Evolutionary conservation across 345 rosid genomes (phyloP).

Genomic region (Pistacia vera): DNA sequence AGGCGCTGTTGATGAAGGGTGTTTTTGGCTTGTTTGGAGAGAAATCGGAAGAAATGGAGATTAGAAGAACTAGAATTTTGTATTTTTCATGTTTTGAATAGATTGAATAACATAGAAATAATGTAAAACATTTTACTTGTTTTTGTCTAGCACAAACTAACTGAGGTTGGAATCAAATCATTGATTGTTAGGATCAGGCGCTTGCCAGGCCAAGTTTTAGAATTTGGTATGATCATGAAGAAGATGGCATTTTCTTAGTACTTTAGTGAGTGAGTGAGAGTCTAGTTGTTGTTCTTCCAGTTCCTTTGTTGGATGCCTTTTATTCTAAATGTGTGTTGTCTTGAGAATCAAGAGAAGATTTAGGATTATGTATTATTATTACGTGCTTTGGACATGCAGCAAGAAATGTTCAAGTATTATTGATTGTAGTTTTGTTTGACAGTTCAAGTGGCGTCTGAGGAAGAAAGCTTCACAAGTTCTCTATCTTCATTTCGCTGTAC

Average conservation of each 20-base stretch:
- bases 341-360: background rate
- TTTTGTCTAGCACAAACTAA: background rate
- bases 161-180: background rate
- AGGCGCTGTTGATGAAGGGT: background rate
- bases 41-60: background rate
- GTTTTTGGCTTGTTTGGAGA: background rate
- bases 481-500: slow-evolving; percentile 75
- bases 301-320: background rate
- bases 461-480: slow-evolving; percentile 98
- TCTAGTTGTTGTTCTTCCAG: background rate
- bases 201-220: background rate
- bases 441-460: slow-evolving; percentile 83
- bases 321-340: background rate
- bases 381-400: background rate
- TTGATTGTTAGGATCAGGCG: background rate
- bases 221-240: background rate
- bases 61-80: background rate
- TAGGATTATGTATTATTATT: background rate
- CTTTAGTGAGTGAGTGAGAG: background rate
- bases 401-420: background rate
- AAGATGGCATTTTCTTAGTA: background rate
- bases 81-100: background rate
- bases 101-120: background rate
- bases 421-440: slow-evolving; percentile 16
- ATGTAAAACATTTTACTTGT: background rate